Evolutionary conservation across 108 stramenopile species (phyloP).

Genomic region (Discostella pseudostelligera): DNA sequence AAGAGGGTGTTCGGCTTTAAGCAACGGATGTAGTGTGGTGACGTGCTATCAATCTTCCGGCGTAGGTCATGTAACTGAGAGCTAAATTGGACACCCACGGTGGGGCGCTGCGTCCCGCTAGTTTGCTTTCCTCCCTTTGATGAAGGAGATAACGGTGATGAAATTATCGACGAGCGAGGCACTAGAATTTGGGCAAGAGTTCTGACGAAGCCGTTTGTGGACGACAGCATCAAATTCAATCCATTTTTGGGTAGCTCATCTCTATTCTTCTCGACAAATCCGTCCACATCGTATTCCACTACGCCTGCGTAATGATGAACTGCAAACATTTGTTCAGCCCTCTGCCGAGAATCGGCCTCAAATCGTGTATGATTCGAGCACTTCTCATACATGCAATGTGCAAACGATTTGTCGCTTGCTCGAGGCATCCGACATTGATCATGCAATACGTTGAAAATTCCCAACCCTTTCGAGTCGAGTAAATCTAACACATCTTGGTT

Average conservation of each 20-base stretch:
- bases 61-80: slow-evolving; percentile 64
- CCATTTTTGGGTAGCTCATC: slow-evolving; percentile 89
- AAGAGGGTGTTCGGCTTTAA: slow-evolving; percentile 84
- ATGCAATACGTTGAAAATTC: slow-evolving; percentile 70
- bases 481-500: slow-evolving; percentile 96
- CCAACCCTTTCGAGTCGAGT: slow-evolving; percentile 78
- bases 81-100: slow-evolving; percentile 80
- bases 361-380: slow-evolving; percentile 79
- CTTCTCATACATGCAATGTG: slow-evolving; percentile 73
- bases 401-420: slow-evolving; percentile 58
- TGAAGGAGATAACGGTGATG: no score
- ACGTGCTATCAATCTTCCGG: slow-evolving; percentile 68
- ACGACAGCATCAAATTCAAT: slow-evolving; percentile 57
- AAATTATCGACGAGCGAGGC: background rate
- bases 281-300: slow-evolving; percentile 83
- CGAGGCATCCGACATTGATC: slow-evolving; percentile 60
- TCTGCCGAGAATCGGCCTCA: slow-evolving; percentile 68
- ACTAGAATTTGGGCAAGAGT: slow-evolving; percentile 50
- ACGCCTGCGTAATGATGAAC: slow-evolving; percentile 86
- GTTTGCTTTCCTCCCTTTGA: slow-evolving; percentile 12
- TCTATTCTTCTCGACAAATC: slow-evolving; percentile 90
- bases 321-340: slow-evolving; percentile 61
- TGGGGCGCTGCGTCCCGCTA: slow-evolving; percentile 46
- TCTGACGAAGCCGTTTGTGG: slow-evolving; percentile 48
- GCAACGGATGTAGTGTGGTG: slow-evolving; percentile 88